Percentiles rank a stretch among this genome's conserved stretches.
These are phyloP conservation scores for Amphichorda felina DNA, from an alignment of 2,329 filamentous ascomycete species.

Conservation along the genomic window DNA sequence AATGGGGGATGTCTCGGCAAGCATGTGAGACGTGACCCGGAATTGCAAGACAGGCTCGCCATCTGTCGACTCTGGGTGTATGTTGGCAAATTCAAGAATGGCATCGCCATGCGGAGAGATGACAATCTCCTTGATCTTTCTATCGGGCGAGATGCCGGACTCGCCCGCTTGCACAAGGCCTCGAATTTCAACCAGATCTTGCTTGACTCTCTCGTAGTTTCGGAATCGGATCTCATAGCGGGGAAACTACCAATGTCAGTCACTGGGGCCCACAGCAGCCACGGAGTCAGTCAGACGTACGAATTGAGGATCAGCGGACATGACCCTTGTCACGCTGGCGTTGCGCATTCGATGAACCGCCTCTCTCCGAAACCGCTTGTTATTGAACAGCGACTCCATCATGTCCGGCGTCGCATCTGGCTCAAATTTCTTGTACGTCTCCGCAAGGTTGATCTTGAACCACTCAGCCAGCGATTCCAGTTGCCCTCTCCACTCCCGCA, in stretches of 20 bases:
- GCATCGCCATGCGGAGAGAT: conserved; percentile 34
- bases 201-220: conserved; percentile 31
- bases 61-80: conserved; percentile 14
- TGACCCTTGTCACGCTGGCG: conserved; percentile 26
- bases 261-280: too few species aligned
- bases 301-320: conserved; percentile 31
- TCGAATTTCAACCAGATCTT: conserved; percentile 25
- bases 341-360: conserved; percentile 33
- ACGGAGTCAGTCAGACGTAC: conserved; percentile 14
- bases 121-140: conserved; percentile 25
- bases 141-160: conserved; percentile 25
- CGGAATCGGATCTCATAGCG: conserved; percentile 34
- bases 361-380: conserved; percentile 26
- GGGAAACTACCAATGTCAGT: conserved; percentile 17
- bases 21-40: conserved; percentile 36
- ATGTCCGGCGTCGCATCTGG: conserved; percentile 28
- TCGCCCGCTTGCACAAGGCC: conserved; percentile 27
- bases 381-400: conserved; percentile 28
- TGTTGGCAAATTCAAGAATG: conserved; percentile 39
- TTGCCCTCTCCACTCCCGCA: conserved; percentile 31
- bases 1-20: conserved; percentile 38
- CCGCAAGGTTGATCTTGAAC: conserved; percentile 25
- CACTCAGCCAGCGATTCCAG: conserved; percentile 28
- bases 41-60: conserved; percentile 32
- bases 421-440: conserved; percentile 33